A percentile compares a stretch with the other conserved stretches of the same genome.
Conservation (phyloP, 257 asterid genomes). For the Mitragyna speciosa region DNA sequence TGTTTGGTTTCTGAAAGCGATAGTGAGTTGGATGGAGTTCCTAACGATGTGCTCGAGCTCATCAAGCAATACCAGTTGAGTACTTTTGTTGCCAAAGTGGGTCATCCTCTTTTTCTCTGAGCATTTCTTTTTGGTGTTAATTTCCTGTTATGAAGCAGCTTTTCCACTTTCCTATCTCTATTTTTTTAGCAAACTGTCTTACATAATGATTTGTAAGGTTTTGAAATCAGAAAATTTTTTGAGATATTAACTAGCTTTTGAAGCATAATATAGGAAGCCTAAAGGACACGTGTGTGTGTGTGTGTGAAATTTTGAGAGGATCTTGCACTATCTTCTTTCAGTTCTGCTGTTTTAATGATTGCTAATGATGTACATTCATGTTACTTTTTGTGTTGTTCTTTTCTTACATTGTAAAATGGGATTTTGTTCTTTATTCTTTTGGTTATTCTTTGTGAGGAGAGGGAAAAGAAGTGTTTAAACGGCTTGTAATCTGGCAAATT, state of each 20-base stretch:
- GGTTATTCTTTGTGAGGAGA: not conserved
- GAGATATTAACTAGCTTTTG: not conserved
- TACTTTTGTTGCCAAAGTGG: slow-evolving; percentile 79
- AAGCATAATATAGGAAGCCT: not conserved
- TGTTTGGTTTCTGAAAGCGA: slow-evolving; percentile 49
- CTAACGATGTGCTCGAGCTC: slow-evolving; percentile 58
- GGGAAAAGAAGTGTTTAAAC: not conserved
- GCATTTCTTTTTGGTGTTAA: not conserved
- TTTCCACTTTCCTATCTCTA: not conserved
- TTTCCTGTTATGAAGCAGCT: not conserved
- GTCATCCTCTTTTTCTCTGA: slow-evolving; percentile 44
- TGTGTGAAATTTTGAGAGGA: not conserved
- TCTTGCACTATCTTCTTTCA: not conserved
- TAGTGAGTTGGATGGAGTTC: slow-evolving; percentile 40
- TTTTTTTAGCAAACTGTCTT: not conserved
- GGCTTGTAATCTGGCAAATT: not conserved
- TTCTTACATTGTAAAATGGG: not conserved
- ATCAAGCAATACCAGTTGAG: slow-evolving; percentile 82
- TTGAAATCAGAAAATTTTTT: not conserved
- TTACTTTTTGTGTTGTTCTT: not conserved
- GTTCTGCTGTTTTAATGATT: not conserved
- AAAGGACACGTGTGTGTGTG: not conserved
- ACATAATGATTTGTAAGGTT: not conserved
- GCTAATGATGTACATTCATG: not conserved
- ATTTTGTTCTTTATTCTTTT: not conserved